These are phyloP conservation scores for rapeseed (Brassica napus) DNA, from an alignment of 345 rosid species.

Conservation along the genomic window DNA sequence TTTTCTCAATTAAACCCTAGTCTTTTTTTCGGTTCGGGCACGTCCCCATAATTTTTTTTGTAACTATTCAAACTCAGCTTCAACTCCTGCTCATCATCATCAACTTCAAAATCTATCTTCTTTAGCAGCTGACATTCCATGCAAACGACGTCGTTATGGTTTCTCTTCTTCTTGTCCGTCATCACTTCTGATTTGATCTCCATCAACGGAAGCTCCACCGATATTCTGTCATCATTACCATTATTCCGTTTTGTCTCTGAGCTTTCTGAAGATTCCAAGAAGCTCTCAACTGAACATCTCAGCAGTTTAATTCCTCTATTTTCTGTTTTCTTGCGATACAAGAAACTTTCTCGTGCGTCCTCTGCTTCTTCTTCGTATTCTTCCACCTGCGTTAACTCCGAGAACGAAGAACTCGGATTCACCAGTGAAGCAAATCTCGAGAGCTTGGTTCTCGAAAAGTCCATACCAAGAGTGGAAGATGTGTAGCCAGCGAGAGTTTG, in stretches of 20 bases:
- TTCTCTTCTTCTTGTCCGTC: constrained; percentile 63
- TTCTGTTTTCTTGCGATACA: constrained; percentile 24
- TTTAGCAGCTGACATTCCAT: constrained; percentile 48
- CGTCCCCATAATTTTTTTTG: constrained; percentile 34
- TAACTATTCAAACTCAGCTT: constrained; percentile 39
- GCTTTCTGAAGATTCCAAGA: constrained; percentile 81
- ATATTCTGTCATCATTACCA: constrained; percentile 27
- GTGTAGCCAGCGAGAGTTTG: constrained; percentile 79
- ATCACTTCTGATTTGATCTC: constrained; percentile 49
- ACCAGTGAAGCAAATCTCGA: constrained; percentile 71
- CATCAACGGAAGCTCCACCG: constrained; percentile 63
- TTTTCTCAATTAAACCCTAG: constrained; percentile 23
- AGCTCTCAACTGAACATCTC: constrained; percentile 75
- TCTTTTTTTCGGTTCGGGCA: constrained; percentile 30
- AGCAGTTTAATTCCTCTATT: constrained; percentile 32
- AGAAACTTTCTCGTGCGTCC: constrained; percentile 2
- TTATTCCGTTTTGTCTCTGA: constrained; percentile 52
- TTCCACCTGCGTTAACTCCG: constrained; percentile 44
- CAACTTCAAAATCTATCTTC: constrained; percentile 35
- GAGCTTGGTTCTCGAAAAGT: constrained; percentile 71
- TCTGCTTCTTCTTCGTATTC: constrained; percentile 22
- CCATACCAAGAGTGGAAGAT: constrained; percentile 56
- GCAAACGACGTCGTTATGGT: constrained; percentile 37
- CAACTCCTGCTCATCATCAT: constrained; percentile 42
- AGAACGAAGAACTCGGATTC: constrained; percentile 57